These are phyloP conservation scores for Marasmius tenuissimus DNA, from an alignment of 1,284 basidiomycete species.

Conservation along the genomic window DNA sequence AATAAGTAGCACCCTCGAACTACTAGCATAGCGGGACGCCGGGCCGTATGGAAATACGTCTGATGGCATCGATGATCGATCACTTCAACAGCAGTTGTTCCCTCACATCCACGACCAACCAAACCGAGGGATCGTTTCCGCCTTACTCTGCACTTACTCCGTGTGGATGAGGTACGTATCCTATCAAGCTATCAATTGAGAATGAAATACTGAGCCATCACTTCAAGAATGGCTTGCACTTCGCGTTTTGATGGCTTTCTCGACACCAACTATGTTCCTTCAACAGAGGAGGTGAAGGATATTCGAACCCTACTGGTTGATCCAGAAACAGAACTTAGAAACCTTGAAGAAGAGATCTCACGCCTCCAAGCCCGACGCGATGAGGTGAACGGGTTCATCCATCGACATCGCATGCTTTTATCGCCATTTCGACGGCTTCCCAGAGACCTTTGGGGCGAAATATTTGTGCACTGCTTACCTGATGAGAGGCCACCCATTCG, in stretches of 20 bases:
- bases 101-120: too few relatives aligned
- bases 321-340: not conserved
- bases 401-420: not conserved
- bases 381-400: not conserved
- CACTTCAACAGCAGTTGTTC: too few relatives aligned
- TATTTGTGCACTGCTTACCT: slow-evolving; percentile 3
- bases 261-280: not conserved
- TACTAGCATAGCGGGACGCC: too few relatives aligned
- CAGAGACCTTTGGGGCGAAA: not conserved
- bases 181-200: too few relatives aligned
- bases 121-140: too few relatives aligned
- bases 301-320: not conserved
- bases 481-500: not conserved
- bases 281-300: not conserved
- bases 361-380: not conserved
- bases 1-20: too few relatives aligned
- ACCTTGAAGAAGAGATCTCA: not conserved
- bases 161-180: too few relatives aligned
- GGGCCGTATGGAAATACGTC: too few relatives aligned
- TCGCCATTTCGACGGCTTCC: not conserved
- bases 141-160: too few relatives aligned
- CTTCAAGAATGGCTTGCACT: too few relatives aligned
- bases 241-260: not conserved
- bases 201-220: too few relatives aligned
- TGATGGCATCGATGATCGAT: too few relatives aligned